Evolutionary conservation across 495 filamentous ascomycete genomes (phyloP), one percentile per base, ranked within the genome.

Genomic region (Baudoinia panamericana): DNA sequence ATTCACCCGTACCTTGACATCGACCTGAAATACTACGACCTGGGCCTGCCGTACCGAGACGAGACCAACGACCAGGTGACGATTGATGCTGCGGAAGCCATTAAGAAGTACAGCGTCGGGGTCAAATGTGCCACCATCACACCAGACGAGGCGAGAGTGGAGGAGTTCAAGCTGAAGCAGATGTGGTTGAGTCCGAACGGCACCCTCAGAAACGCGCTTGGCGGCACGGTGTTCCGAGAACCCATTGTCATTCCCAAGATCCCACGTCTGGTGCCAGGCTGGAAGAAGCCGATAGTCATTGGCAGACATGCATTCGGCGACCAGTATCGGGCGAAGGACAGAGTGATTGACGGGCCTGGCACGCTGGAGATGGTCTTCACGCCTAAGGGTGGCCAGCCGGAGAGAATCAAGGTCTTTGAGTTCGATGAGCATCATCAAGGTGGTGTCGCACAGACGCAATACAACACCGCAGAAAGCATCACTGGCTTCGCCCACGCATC

Each of bases 121-220:
- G 84, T 97, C 63, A 97, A 97, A 72, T 97, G 90, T 63, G 90
- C 90, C 41, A 97, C 90, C 57, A 97, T 97, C 67, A 97, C 90
- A 41, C 90, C 90, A 16, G 90, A 97, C 63, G 87, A 97, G 69
- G 82, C 76, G 40, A 76, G 90, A 60, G 86, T 97, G 15, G 72
- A 95, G 72, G 90, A 97, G 64, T 97, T 97, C 65, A 82, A 92
- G 54, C 72, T 97, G 50, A 97, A 96, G 82, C 75, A 95, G 65
- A 95, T 96, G 90, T 97, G 90, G 90, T 72, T 95, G 39, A 92
- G 83, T 41, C 90, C 90, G 55, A 97, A 97, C 61, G 90, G 90
- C 55, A 97, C 90, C 32, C 96, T 97, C 69, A 78, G 90, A 58
- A 97, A 97, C 65, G 71, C 73, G 51, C 78, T 97, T 57, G 87